phyloP scores from a whole-genome alignment of 2,329 filamentous ascomycete species.

The Alternaria infectoria region DNA sequence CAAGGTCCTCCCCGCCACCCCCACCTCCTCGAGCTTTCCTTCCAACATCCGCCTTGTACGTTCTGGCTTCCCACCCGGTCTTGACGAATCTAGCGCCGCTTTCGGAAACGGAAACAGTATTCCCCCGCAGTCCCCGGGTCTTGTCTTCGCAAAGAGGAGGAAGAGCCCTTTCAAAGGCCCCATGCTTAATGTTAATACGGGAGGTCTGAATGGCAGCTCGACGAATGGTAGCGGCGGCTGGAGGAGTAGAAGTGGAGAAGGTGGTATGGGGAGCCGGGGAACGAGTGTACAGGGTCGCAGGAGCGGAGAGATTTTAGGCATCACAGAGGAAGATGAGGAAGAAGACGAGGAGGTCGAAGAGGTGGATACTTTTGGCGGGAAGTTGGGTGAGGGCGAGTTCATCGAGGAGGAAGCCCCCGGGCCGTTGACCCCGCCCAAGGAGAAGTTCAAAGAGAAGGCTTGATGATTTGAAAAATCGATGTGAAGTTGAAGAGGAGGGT shows the following conservation, averaged over 20 bases:
- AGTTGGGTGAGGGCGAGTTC: conserved; percentile 47
- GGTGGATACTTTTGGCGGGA: conserved; percentile 65
- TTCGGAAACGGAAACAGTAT: conserved; percentile 63
- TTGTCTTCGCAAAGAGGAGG: conserved; percentile 83
- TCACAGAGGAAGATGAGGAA: conserved; percentile 50
- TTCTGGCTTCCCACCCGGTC: conserved; percentile 46
- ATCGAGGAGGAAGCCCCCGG: conserved; percentile 27
- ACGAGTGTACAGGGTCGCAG: conserved; percentile 70
- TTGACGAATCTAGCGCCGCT: conserved; percentile 48
- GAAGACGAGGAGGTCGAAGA: conserved; percentile 60
- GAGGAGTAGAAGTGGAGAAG: conserved; percentile 12
- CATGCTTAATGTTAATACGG: conserved; percentile 60
- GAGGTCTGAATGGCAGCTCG: not conserved
- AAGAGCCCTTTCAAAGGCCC: conserved; percentile 83
- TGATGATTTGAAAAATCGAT: not conserved
- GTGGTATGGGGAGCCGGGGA: conserved; percentile 33
- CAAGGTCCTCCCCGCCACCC: conserved; percentile 93
- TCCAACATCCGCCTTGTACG: conserved; percentile 85
- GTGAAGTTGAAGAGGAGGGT: not conserved
- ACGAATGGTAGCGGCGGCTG: not conserved
- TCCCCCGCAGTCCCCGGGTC: conserved; percentile 54
- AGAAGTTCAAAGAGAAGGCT: not conserved
- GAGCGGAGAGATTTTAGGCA: conserved; percentile 76
- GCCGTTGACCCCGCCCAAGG: conserved; percentile 13
- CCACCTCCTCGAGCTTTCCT: conserved; percentile 74